Evolutionary conservation across 31 red algal species (phyloP).

Genomic region (Asparagopsis taxiformis): DNA sequence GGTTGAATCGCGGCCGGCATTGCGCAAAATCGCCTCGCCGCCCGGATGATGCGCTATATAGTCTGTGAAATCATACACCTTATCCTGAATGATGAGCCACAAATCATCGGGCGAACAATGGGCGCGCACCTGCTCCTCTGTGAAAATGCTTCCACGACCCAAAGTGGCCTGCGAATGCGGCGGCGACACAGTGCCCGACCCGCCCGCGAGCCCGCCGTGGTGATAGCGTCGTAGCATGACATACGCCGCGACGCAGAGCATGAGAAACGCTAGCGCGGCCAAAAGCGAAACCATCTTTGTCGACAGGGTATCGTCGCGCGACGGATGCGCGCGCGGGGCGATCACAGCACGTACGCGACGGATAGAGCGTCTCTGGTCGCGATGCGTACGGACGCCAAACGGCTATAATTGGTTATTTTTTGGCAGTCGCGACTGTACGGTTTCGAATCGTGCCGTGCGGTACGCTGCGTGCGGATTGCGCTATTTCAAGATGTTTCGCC

Average conservation of each 20-base stretch:
- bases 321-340: no score
- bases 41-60: slow-evolving; percentile 93
- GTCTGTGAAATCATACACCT: slow-evolving; percentile 91
- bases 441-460: no score
- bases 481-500: no score
- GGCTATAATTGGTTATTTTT: no score
- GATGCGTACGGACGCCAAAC: no score
- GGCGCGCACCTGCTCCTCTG: slow-evolving; percentile 54
- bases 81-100: slow-evolving; percentile 90
- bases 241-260: slow-evolving; percentile 36
- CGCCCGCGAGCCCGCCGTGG: slow-evolving; percentile 54
- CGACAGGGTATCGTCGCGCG: no score
- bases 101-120: slow-evolving; percentile 72
- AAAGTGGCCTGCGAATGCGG: slow-evolving; percentile 27
- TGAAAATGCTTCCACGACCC: slow-evolving; percentile 32
- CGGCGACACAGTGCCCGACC: slow-evolving; percentile 22
- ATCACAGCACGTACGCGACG: no score
- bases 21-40: slow-evolving; percentile 93
- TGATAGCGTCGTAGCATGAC: slow-evolving; percentile 41
- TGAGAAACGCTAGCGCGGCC: slow-evolving; percentile 20
- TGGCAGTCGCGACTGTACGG: no score
- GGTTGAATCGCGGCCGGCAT: slow-evolving; percentile 96
- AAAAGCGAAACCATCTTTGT: slow-evolving; percentile 39
- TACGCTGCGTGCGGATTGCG: no score
- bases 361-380: no score